Evolutionary conservation across 176 grass and related monocot genomes (phyloP).

Genomic region (Eragrostis nindensis): DNA sequence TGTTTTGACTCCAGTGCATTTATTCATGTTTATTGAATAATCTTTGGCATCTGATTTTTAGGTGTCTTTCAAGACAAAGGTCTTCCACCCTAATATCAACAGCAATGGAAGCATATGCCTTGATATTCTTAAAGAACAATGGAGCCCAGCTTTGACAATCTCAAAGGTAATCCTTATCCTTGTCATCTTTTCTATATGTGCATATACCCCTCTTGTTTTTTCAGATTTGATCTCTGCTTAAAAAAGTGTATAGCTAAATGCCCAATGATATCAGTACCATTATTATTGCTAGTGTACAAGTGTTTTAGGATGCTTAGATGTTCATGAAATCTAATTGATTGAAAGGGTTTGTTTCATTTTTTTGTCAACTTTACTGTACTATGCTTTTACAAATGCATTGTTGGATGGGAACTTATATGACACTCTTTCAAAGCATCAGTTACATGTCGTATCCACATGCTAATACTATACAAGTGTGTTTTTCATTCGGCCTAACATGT

Average conservation of each 20-base stretch:
- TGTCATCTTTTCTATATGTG: not conserved
- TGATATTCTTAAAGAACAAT: constrained; percentile 69
- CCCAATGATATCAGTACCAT: not conserved
- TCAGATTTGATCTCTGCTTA: not conserved
- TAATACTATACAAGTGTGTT: not conserved
- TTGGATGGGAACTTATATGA: not conserved
- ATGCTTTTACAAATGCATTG: not conserved
- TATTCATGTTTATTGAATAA: constrained; percentile 23
- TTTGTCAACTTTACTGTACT: not conserved
- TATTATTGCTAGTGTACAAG: not conserved
- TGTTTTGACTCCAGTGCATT: not conserved
- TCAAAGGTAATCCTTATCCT: constrained; percentile 48
- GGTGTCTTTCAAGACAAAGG: constrained; percentile 70
- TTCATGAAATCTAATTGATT: not conserved
- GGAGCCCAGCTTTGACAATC: constrained; percentile 68
- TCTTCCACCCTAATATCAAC: constrained; percentile 70
- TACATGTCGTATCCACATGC: not conserved
- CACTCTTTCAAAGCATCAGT: not conserved
- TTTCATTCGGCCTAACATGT: not conserved
- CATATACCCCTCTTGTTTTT: not conserved
- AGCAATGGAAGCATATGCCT: constrained; percentile 74
- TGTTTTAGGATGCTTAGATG: not conserved
- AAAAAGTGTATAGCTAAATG: not conserved
- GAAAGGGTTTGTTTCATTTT: not conserved
- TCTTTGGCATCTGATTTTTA: constrained; percentile 11